Base-by-base conservation (phyloP, 2,329 filamentous ascomycete species). In the Emergomyces pasteurianus region DNA sequence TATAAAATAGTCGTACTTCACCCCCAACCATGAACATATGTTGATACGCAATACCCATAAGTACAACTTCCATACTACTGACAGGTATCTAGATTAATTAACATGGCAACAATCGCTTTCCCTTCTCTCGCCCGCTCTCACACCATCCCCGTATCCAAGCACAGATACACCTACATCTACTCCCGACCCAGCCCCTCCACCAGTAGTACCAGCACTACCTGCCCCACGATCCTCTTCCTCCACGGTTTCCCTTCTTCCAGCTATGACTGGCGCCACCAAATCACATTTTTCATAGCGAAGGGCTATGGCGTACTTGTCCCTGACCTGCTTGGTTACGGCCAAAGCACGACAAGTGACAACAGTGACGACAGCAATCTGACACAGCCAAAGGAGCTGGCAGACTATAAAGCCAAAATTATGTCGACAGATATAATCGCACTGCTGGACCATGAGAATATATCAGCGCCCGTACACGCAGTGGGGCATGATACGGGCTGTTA, bases 181-280 rank as follows among this genome's bases (percentile, higher is more conserved):
- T 65, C 69, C 3, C 66, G 2, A 2, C 42, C 40, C 16, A 42
- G 40, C 63, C 3, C 57, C 62, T 18, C 50, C 66, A 43, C 42
- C n/a, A n/a, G n/a, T 8, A 43, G 7, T 3, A 62, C 58, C 0
- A 50, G 21, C 23, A 31, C 63, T 1, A 58, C 50, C 7, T 60
- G 66, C 8, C 64, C 69, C 4, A 79, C 77, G 0, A 66, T 81
- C 3, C 68, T 82, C 16, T 71, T 81, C 60, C 70, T 81, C 14
- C 80, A 81, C 63, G 78, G 79, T 40, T 79, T 80, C 57, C 79
- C 79, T 34, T 79, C 77, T 4, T 76, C 75, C 42, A 69, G 72
- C 14, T 68, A 72, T 40, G 78, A 81, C 68, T 81, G 78, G 75
- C 61, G 68, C 3, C 65, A 70, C 59, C 76, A 79, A 60, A 68